These are phyloP conservation scores for Coemansia sp. DNA, from an alignment of 192 early-diverging fungal species.

Conservation along the genomic window DNA sequence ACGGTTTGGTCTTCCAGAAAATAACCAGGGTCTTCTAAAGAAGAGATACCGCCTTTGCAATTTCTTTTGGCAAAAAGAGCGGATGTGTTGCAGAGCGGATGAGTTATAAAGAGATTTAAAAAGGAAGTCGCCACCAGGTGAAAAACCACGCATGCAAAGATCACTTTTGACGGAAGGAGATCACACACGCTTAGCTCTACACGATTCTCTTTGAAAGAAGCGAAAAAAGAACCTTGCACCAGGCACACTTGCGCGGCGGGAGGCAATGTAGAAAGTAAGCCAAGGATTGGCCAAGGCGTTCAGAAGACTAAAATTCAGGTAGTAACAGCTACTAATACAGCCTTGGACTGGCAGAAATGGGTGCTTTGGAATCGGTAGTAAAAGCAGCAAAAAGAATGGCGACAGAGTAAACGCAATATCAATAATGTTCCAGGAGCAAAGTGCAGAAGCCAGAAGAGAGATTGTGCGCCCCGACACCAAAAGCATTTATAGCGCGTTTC, in stretches of 20 bases:
- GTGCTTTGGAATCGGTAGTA: conserved; percentile 1
- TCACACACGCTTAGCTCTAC: background rate
- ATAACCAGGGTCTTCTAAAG: background rate
- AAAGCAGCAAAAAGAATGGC: background rate
- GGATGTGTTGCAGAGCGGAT: background rate
- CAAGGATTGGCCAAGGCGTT: conserved; percentile 10
- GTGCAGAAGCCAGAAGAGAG: background rate
- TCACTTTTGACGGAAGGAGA: background rate
- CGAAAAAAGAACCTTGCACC: background rate
- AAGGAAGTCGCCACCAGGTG: background rate
- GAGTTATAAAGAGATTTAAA: background rate
- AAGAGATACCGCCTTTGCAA: background rate
- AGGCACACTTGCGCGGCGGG: background rate
- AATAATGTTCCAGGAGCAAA: background rate
- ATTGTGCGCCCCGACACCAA: background rate
- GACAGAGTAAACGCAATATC: background rate
- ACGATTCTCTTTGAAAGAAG: background rate
- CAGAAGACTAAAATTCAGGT: background rate
- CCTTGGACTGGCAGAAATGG: background rate
- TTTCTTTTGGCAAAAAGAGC: conserved; percentile 6
- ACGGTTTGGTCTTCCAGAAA: conserved; percentile 3
- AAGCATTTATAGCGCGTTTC: background rate
- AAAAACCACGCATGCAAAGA: background rate
- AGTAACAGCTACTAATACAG: conserved; percentile 30
- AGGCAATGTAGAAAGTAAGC: conserved; percentile 23